A percentile compares a stretch with the other conserved stretches of the same genome.
Evolutionary conservation across 345 rosid genomes (phyloP).

Genomic region (Hibiscus tridactylites): DNA sequence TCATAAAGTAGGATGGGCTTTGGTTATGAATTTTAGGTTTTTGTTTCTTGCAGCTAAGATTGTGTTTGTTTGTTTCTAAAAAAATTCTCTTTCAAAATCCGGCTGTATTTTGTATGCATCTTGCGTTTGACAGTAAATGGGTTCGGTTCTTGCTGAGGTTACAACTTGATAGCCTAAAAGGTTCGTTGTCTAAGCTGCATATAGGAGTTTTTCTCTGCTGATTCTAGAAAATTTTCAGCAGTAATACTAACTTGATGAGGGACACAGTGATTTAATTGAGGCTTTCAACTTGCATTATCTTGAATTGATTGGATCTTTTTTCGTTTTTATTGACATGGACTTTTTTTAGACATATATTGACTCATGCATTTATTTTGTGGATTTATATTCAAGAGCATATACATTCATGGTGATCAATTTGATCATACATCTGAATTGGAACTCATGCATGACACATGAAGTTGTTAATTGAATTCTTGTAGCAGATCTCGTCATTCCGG

Average conservation of each 20-base stretch:
- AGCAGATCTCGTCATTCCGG: conserved; percentile 87
- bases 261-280: no score
- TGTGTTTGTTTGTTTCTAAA: not conserved
- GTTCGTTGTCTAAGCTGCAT: not conserved
- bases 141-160: conserved; percentile 4
- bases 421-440: not conserved
- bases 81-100: not conserved
- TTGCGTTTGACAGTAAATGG: conserved; percentile 5
- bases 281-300: no score
- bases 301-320: not conserved
- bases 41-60: not conserved
- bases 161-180: conserved; percentile 9
- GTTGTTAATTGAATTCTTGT: conserved; percentile 17
- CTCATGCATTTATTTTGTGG: conserved; percentile 5
- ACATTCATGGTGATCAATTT: not conserved
- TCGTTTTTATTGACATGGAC: not conserved
- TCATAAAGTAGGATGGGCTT: not conserved
- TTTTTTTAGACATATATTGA: not conserved
- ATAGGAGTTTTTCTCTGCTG: conserved; percentile 5
- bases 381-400: not conserved
- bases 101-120: not conserved
- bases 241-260: no score
- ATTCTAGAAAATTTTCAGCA: not conserved
- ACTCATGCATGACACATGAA: conserved; percentile 7
- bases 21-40: not conserved